A percentile compares a stretch with the other conserved stretches of the same genome.
Conservation (phyloP, 805 yeast species). For the Suhomyces canberraensis region DNA sequence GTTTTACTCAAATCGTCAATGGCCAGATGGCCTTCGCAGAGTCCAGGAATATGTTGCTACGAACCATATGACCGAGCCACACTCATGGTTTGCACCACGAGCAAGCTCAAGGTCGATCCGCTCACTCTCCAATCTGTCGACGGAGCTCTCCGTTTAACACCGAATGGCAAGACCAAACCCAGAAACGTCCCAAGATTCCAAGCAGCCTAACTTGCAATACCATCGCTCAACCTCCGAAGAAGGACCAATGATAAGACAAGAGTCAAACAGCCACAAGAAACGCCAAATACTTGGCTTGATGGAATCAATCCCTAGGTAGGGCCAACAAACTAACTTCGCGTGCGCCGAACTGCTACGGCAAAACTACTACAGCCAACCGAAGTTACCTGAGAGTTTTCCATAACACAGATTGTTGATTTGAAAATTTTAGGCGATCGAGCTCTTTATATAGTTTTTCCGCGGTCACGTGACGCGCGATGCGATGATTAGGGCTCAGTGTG, state of each 20-base stretch:
- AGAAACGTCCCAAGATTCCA: conserved; percentile 12
- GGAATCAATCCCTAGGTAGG: conserved; percentile 8
- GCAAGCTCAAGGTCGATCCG: conserved; percentile 63
- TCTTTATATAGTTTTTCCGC: conserved; percentile 8
- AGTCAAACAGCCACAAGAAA: conserved; percentile 18
- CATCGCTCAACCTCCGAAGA: conserved; percentile 52
- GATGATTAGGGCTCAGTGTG: background rate
- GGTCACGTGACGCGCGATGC: background rate
- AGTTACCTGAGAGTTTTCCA: conserved; percentile 42
- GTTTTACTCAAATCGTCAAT: conserved; percentile 98
- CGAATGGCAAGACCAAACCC: conserved; percentile 19
- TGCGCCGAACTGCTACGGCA: conserved; percentile 66
- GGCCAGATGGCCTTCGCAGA: conserved; percentile 91
- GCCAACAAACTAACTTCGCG: conserved; percentile 55
- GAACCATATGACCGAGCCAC: conserved; percentile 66
- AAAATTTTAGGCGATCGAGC: conserved; percentile 2
- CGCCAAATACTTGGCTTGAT: conserved; percentile 18
- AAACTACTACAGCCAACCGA: conserved; percentile 36
- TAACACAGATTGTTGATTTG: conserved; percentile 51
- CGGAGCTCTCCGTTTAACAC: conserved; percentile 90
- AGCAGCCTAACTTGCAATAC: conserved; percentile 16
- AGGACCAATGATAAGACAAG: conserved; percentile 36
- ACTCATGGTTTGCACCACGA: conserved; percentile 17
- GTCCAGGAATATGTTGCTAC: conserved; percentile 99
- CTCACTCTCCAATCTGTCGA: conserved; percentile 91